Percentiles rank a stretch among this genome's conserved stretches.
These are phyloP conservation scores for Leccinum variicolor DNA, from an alignment of 768 basidiomycete genomes.

Conservation along the genomic window DNA sequence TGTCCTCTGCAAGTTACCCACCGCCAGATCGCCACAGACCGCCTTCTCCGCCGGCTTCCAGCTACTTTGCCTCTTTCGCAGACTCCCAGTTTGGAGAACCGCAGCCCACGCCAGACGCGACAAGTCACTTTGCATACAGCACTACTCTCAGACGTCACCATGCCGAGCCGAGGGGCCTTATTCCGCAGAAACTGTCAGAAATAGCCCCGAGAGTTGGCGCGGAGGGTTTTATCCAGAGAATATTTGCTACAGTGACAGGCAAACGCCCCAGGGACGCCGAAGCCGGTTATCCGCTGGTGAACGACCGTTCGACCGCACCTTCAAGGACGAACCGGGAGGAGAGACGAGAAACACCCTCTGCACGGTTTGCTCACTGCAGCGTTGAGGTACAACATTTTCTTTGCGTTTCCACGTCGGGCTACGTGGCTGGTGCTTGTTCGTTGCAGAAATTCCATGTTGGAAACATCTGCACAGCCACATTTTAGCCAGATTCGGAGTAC, in stretches of 20 bases:
- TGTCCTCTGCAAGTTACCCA: slow-evolving; percentile 8
- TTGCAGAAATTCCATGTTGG: slow-evolving; percentile 2
- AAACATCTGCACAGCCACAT: slow-evolving; percentile 7
- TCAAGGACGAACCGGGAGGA: slow-evolving; percentile 28
- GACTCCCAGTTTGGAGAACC: slow-evolving; percentile 45
- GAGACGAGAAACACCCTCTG: slow-evolving; percentile 53
- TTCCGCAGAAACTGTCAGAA: slow-evolving; percentile 38
- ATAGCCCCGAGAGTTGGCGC: slow-evolving; percentile 37
- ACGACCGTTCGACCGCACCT: slow-evolving; percentile 11
- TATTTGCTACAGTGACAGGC: slow-evolving; percentile 34
- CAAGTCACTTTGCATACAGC: slow-evolving; percentile 78
- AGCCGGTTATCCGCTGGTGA: slow-evolving; percentile 36
- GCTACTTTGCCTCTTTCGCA: slow-evolving; percentile 69
- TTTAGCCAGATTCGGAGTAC: slow-evolving; percentile 5
- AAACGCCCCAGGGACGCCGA: slow-evolving; percentile 27
- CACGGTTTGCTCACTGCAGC: slow-evolving; percentile 63
- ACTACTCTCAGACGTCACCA: slow-evolving; percentile 74
- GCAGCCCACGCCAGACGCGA: slow-evolving; percentile 60
- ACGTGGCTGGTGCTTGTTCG: not conserved
- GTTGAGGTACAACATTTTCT: slow-evolving; percentile 48
- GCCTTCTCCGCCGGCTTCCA: slow-evolving; percentile 74
- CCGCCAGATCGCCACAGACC: slow-evolving; percentile 21
- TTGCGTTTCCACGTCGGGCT: not conserved
- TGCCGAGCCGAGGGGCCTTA: slow-evolving; percentile 36
- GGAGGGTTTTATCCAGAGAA: slow-evolving; percentile 48